Base-by-base conservation (phyloP, 306 rosid species). In the Quercus alba region DNA sequence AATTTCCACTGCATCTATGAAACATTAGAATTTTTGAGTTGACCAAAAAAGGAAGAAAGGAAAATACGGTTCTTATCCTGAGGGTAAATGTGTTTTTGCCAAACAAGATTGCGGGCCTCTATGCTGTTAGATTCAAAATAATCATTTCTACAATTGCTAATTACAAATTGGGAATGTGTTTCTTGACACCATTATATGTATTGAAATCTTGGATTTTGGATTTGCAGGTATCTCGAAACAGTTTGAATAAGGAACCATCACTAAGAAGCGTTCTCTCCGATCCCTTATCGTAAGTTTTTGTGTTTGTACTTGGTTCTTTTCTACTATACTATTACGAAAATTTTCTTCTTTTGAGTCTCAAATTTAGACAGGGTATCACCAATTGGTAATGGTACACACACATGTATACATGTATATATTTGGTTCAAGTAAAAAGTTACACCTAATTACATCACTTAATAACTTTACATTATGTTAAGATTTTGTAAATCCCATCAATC, bases 181-280 rank as follows among this genome's bases (percentile, higher is more conserved):
- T 35, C 30, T 44, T 72, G 77, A 15, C 20, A 13, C 13, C 64
- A 52, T 68, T 25, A 72, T 75, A 28, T 75, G 51, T 41, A 41
- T 8, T 41, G 46, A 41, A 41, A 2, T 41, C 46, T 41, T 41
- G 12, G 19, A 31, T 76, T 83, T 84, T 81, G 35, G 70, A 74
- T 79, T 58, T 56, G 54, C 95, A 95, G 99, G 86, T 82, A 83
- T 56, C 87, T 49, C 89, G 70, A 81, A 87, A 84, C 79, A 88
- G 82, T 86, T 80, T 80, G 81, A 95, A 77, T 56, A 91, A 87
- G 85, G 99, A 95, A 23, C 88, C 90, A 28, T 93, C 99, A 25
- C 75, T 95, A 79, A 87, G 98, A 89, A 93, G 97, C 76, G 93
- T 93, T 87, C 91, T 95, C 72, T 95, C 99, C 30, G 99, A 95